Percentiles rank a stretch among this genome's conserved stretches.
Conservation (phyloP, 352 stramenopile genomes). For the Phytophthora rubi region DNA sequence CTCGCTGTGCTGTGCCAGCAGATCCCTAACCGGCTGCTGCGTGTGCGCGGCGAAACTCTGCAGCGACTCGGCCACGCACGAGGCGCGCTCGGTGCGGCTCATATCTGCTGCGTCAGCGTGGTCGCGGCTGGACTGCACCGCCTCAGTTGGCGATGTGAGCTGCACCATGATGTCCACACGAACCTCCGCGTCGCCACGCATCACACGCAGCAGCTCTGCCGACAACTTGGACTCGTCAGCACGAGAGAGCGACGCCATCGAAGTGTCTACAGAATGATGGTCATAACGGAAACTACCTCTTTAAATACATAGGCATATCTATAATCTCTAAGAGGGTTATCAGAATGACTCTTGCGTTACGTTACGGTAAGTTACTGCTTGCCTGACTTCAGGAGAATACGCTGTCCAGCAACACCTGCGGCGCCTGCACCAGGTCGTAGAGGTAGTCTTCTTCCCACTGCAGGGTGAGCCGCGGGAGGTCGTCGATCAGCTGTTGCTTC, state of each 20-base stretch:
- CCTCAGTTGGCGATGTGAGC: slow-evolving; percentile 46
- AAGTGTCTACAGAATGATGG: slow-evolving; percentile 8
- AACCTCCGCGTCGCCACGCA: slow-evolving; percentile 34
- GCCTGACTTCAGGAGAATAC: slow-evolving; percentile 19
- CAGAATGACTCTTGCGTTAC: slow-evolving; percentile 15
- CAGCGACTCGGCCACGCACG: slow-evolving; percentile 55
- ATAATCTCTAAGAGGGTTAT: slow-evolving; percentile 16
- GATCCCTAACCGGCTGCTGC: slow-evolving; percentile 52
- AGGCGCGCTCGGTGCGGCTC: slow-evolving; percentile 46
- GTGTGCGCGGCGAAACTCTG: slow-evolving; percentile 55
- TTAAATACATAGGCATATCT: slow-evolving; percentile 14
- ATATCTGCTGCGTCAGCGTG: slow-evolving; percentile 11
- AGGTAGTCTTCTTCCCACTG: slow-evolving; percentile 56
- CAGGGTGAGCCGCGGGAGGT: slow-evolving; percentile 49
- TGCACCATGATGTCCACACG: slow-evolving; percentile 62
- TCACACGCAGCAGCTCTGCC: slow-evolving; percentile 32
- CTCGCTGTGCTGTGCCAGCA: slow-evolving; percentile 37
- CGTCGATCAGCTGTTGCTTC: slow-evolving; percentile 41
- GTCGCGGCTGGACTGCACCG: slow-evolving; percentile 40
- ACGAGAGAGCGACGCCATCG: slow-evolving; percentile 18
- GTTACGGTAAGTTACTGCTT: slow-evolving; percentile 10
- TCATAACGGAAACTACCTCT: slow-evolving; percentile 15
- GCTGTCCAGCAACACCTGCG: slow-evolving; percentile 37
- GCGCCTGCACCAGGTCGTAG: slow-evolving; percentile 43
- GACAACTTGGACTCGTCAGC: slow-evolving; percentile 48